These are phyloP conservation scores for Boletus holoroseus DNA, from an alignment of 1,284 basidiomycete species.

Conservation along the genomic window DNA sequence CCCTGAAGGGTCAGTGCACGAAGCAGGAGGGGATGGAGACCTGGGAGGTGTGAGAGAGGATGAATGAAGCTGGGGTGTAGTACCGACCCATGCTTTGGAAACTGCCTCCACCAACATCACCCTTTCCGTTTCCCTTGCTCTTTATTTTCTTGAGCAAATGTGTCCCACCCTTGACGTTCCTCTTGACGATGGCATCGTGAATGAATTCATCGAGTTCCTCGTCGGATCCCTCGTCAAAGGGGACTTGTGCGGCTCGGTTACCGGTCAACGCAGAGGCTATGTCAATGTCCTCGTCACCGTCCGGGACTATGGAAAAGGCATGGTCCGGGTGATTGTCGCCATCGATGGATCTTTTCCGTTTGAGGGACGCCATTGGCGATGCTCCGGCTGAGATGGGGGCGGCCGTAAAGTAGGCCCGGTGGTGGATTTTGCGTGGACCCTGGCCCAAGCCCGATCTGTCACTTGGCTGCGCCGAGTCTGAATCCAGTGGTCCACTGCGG, in stretches of 20 bases:
- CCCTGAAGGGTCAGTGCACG: constrained; percentile 89
- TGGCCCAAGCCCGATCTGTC: constrained; percentile 1
- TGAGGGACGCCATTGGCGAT: constrained; percentile 30
- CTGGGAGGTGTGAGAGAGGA: constrained; percentile 38
- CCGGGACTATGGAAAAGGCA: constrained; percentile 14
- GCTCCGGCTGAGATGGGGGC: constrained; percentile 14
- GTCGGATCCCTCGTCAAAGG: constrained; percentile 32
- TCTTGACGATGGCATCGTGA: constrained; percentile 56
- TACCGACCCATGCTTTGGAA: constrained; percentile 82
- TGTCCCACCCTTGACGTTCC: constrained; percentile 65
- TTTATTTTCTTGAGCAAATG: constrained; percentile 67
- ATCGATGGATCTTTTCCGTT: constrained; percentile 34
- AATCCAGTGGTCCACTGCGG: neutral
- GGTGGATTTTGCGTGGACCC: constrained; percentile 7
- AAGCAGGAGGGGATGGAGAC: constrained; percentile 78
- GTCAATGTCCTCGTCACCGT: constrained; percentile 49
- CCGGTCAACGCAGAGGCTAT: constrained; percentile 43
- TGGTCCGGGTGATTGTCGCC: constrained; percentile 3
- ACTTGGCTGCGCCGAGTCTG: neutral
- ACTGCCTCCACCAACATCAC: constrained; percentile 76
- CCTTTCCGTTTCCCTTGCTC: constrained; percentile 60
- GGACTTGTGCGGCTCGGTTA: neutral
- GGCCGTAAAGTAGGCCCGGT: neutral
- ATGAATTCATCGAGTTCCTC: constrained; percentile 59
- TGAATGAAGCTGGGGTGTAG: neutral